Evolutionary conservation across 2,329 filamentous ascomycete species (phyloP).

Genomic region (Arthroderma sp.): DNA sequence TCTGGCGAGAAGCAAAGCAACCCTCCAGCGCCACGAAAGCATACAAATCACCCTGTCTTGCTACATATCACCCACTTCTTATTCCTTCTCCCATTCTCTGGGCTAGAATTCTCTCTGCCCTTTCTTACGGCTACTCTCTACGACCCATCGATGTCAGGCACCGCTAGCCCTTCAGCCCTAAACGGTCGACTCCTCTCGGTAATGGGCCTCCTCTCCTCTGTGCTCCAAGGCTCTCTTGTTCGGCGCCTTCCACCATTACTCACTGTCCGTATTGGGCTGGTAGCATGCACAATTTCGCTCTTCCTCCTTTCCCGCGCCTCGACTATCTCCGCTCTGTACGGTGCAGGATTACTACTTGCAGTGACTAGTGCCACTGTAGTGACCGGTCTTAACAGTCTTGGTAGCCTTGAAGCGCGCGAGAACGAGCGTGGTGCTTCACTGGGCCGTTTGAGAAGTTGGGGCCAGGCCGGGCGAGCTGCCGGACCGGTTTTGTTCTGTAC

Average conservation of each 20-base stretch:
- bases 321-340: constrained; percentile 59
- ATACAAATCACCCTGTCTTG: constrained; percentile 70
- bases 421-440: constrained; percentile 75
- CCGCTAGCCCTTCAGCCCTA: constrained; percentile 44
- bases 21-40: constrained; percentile 20
- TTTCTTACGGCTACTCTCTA: constrained; percentile 98
- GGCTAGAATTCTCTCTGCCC: constrained; percentile 93
- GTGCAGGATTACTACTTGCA: constrained; percentile 69
- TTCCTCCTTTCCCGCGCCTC: constrained; percentile 59
- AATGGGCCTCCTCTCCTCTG: constrained; percentile 76
- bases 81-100: constrained; percentile 93
- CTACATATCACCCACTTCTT: constrained; percentile 77
- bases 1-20: constrained; percentile 12
- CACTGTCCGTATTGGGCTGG: constrained; percentile 66
- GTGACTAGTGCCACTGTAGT: constrained; percentile 91
- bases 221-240: constrained; percentile 89
- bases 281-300: constrained; percentile 67
- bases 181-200: constrained; percentile 81
- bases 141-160: constrained; percentile 42
- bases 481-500: constrained; percentile 87
- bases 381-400: constrained; percentile 80
- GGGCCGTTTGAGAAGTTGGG: constrained; percentile 65
- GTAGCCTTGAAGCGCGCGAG: constrained; percentile 73
- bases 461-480: constrained; percentile 74
- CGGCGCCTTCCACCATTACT: constrained; percentile 68